Evolutionary conservation across 208 protist genomes (phyloP).

Genomic region (Phytomonas sp.): DNA sequence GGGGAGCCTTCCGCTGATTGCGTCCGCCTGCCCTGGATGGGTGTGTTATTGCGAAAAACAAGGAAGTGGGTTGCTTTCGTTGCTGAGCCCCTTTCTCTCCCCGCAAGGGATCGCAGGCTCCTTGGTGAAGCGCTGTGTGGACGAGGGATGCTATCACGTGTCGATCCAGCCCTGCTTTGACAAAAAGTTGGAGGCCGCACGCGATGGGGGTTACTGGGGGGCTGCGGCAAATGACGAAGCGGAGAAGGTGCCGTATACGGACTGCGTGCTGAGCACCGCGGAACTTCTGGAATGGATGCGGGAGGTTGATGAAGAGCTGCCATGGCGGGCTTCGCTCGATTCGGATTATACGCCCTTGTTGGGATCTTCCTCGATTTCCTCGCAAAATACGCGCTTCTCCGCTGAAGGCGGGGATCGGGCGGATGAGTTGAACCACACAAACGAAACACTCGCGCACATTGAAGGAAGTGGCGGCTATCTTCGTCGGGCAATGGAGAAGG

Average conservation of each 20-base stretch:
- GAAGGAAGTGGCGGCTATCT: slow-evolving; percentile 72
- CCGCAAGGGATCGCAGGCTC: slow-evolving; percentile 95
- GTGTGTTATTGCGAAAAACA: slow-evolving; percentile 98
- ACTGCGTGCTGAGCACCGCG: slow-evolving; percentile 93
- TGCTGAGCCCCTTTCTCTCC: slow-evolving; percentile 92
- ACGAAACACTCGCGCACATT: slow-evolving; percentile 16
- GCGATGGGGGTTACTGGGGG: slow-evolving; percentile 39
- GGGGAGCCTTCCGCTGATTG: slow-evolving; percentile 83
- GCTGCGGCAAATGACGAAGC: slow-evolving; percentile 12
- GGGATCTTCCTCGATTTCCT: too few relatives aligned
- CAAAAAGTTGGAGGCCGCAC: slow-evolving; percentile 96
- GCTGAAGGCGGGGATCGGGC: too few relatives aligned
- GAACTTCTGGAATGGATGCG: slow-evolving; percentile 90
- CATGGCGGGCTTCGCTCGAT: slow-evolving; percentile 39
- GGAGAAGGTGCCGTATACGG: slow-evolving; percentile 72
- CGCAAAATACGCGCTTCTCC: too few relatives aligned
- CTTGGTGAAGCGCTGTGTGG: slow-evolving; percentile 64
- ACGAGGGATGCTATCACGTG: slow-evolving; percentile 78
- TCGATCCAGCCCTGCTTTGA: slow-evolving; percentile 98
- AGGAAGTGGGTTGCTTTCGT: slow-evolving; percentile 82
- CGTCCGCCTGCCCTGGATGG: slow-evolving; percentile 95
- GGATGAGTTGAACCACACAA: background rate
- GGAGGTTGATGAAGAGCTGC: slow-evolving; percentile 34
- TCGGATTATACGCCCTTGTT: background rate
- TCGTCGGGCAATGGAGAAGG: slow-evolving; percentile 4